Percentiles rank a stretch among this genome's conserved stretches.
Conservation (phyloP, 345 rosid species). For the Camelina laxa region DNA sequence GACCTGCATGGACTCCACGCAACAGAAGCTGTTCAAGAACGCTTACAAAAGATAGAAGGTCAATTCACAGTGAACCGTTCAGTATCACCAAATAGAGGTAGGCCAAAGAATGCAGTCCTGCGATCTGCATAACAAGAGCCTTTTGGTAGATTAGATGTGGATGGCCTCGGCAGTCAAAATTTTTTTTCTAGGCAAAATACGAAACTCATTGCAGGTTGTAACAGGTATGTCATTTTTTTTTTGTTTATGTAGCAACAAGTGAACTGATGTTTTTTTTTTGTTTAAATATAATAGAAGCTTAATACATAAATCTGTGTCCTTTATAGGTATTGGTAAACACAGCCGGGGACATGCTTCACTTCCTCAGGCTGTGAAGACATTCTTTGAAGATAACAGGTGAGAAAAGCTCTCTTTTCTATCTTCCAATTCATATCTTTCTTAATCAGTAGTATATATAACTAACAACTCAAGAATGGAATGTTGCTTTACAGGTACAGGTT, state of each 20-base stretch:
- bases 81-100: constrained; percentile 51
- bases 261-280: constrained; percentile 5
- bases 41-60: constrained; percentile 63
- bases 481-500: constrained; percentile 61
- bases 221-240: constrained; percentile 56
- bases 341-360: constrained; percentile 88
- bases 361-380: constrained; percentile 76
- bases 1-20: constrained; percentile 97
- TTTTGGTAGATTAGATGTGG: constrained; percentile 41
- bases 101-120: constrained; percentile 37
- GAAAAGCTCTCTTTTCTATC: background rate
- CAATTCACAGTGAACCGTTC: constrained; percentile 46
- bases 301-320: background rate
- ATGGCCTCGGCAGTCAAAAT: constrained; percentile 46
- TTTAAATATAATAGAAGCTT: constrained; percentile 9
- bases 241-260: background rate
- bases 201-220: constrained; percentile 66
- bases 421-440: background rate
- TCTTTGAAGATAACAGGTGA: constrained; percentile 73
- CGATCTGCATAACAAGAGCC: constrained; percentile 54
- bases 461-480: constrained; percentile 12
- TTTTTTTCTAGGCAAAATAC: constrained; percentile 50
- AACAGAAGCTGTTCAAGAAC: constrained; percentile 80
- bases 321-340: constrained; percentile 81
- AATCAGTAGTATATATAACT: constrained; percentile 2